Conservation (phyloP, 352 stramenopile genomes). For the Phytophthora multivora region DNA sequence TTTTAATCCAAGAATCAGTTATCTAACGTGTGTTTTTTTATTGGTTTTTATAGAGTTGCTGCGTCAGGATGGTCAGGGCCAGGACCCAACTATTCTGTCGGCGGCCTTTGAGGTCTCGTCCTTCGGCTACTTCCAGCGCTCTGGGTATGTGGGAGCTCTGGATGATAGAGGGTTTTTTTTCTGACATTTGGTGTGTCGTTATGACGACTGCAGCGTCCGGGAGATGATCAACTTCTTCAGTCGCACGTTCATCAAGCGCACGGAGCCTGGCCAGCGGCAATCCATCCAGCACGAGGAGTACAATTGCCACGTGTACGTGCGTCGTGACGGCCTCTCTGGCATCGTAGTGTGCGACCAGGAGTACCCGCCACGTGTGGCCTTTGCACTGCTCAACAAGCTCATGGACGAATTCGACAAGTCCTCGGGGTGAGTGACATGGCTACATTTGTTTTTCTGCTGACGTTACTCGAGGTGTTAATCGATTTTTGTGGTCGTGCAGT, state of each 20-base stretch:
- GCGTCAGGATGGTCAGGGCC: constrained; percentile 60
- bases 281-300: constrained; percentile 99
- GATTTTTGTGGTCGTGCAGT: constrained; percentile 36
- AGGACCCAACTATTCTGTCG: constrained; percentile 73
- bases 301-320: constrained; percentile 98
- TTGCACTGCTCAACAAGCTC: constrained; percentile 96
- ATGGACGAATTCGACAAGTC: constrained; percentile 96
- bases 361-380: constrained; percentile 98
- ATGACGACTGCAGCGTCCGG: constrained; percentile 75
- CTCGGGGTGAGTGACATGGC: constrained; percentile 39
- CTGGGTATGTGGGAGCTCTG: constrained; percentile 43
- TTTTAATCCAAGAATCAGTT: neutral
- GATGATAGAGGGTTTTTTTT: neutral
- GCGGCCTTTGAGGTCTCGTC: constrained; percentile 77
- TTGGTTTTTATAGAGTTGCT: constrained; percentile 54
- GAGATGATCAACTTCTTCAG: constrained; percentile 99
- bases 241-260: constrained; percentile 99
- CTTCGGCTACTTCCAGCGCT: constrained; percentile 88
- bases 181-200: no score
- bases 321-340: constrained; percentile 95
- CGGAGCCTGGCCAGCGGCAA: constrained; percentile 95
- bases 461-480: constrained; percentile 25
- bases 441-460: constrained; percentile 1
- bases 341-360: constrained; percentile 98
- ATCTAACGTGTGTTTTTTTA: constrained; percentile 7